Conservation (phyloP, 2,329 filamentous ascomycete species). For the Pyrenochaeta sp. region DNA sequence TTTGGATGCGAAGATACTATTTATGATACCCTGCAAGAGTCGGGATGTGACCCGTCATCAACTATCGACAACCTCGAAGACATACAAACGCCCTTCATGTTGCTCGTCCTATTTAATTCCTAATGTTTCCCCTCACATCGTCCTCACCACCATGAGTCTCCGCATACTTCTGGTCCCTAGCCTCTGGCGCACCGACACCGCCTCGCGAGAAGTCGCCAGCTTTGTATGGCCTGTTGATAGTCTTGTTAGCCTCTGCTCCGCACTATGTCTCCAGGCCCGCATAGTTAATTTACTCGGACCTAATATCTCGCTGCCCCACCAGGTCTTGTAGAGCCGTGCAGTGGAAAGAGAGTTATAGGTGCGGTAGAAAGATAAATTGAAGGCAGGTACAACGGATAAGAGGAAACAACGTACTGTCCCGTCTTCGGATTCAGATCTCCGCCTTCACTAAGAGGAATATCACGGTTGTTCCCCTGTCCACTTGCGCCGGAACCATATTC, state of each 20-base stretch:
- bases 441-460: constrained; percentile 58
- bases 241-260: not conserved
- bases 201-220: constrained; percentile 56
- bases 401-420: constrained; percentile 45
- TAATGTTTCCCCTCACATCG: constrained; percentile 51
- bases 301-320: too few species aligned
- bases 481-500: constrained; percentile 55
- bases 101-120: constrained; percentile 28
- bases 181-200: constrained; percentile 58
- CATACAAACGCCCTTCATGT: not conserved
- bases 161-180: constrained; percentile 50
- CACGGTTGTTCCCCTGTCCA: constrained; percentile 57
- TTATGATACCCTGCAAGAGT: not conserved
- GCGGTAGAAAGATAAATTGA: not conserved
- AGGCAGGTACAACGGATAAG: not conserved
- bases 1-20: not conserved
- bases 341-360: too few species aligned
- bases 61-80: too few species aligned
- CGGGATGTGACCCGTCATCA: not conserved
- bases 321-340: too few species aligned
- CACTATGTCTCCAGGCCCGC: too few species aligned
- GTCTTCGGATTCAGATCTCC: constrained; percentile 51
- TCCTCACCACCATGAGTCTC: constrained; percentile 52
- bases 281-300: too few species aligned
- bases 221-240: constrained; percentile 51